Evolutionary conservation across 805 yeast species (phyloP), one percentile per base, ranked within the genome.

Genomic region (Lipomyces starkeyi): DNA sequence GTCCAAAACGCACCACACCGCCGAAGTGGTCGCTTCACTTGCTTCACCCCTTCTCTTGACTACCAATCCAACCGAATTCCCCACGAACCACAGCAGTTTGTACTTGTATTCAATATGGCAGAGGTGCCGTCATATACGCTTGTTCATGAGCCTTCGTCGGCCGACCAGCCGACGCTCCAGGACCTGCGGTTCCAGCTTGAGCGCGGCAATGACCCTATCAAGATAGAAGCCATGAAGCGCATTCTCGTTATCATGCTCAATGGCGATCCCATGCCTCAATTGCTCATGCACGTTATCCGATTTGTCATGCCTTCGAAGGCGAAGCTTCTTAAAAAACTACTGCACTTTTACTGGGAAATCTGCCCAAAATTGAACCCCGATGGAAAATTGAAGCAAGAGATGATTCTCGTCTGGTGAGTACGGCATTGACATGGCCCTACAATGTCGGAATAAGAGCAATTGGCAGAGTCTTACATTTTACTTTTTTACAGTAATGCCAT

Each of bases 311-410:
- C 99, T 17, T 91, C 97, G 20, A 91, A 85, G 76, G 87, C 89
- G 80, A 96, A 95, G 80, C 91, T 88, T 75, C 86, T 96, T 80
- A 95, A 95, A 84, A 95, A 93, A 80, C 84, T 95, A 77, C 83
- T 96, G 71, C 95, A 94, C 76, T 91, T 92, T 76, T 95, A 95
- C 83, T 95, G 98, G 98, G 99, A 95, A 80, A 91, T 94, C 65
- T 96, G 97, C 77, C 96, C 97, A 65, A 96, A 96, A 80, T 83
- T 90, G 73, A 97, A 92, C 74, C 83, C 84, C 49, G 90, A 90
- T 63, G 98, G 98, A 3, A 92, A 91, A 79, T 86, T 96, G 84
- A 91, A 91, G 81, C 98, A 94, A 79, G 99, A 95, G 82, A 95
- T 95, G 98, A 94, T 96, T 80, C 86, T 95, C 72, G 98, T 94